These are phyloP conservation scores for Salix arbutifolia DNA, from an alignment of 345 rosid genomes.

Conservation along the genomic window DNA sequence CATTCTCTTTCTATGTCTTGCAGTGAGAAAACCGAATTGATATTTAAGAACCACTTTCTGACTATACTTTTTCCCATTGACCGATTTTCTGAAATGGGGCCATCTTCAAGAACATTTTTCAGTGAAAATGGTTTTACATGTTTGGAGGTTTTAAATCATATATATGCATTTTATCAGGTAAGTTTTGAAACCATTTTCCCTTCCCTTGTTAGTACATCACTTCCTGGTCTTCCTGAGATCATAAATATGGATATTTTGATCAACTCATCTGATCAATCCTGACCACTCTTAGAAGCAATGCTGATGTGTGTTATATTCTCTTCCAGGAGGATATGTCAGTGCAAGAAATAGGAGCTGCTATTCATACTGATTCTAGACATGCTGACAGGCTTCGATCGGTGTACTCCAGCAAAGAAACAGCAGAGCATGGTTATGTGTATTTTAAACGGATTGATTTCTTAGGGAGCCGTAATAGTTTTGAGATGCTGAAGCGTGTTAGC, in stretches of 20 bases:
- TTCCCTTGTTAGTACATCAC: neutral
- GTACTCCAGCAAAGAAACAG: constrained; percentile 54
- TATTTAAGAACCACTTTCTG: constrained; percentile 67
- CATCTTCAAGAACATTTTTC: constrained; percentile 83
- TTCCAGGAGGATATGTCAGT: constrained; percentile 66
- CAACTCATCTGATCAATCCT: too few species aligned
- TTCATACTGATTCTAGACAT: constrained; percentile 84
- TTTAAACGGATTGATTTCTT: constrained; percentile 72
- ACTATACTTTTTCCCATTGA: constrained; percentile 78
- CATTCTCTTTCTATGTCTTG: constrained; percentile 19
- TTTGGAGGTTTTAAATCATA: constrained; percentile 63
- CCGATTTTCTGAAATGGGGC: constrained; percentile 90
- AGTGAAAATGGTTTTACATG: constrained; percentile 72
- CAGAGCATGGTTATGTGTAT: constrained; percentile 34
- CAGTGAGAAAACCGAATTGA: constrained; percentile 78
- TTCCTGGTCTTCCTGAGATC: neutral
- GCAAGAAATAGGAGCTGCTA: constrained; percentile 63
- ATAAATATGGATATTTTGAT: too few species aligned
- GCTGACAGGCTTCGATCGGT: constrained; percentile 70
- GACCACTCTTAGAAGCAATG: neutral
- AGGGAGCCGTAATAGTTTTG: constrained; percentile 71
- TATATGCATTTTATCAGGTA: constrained; percentile 89
- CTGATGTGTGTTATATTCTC: neutral
- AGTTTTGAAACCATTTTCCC: neutral
- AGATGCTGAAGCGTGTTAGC: constrained; percentile 72